phyloP scores from a whole-genome alignment of 345 rosid genomes.

The Capsella bursapastoris region DNA sequence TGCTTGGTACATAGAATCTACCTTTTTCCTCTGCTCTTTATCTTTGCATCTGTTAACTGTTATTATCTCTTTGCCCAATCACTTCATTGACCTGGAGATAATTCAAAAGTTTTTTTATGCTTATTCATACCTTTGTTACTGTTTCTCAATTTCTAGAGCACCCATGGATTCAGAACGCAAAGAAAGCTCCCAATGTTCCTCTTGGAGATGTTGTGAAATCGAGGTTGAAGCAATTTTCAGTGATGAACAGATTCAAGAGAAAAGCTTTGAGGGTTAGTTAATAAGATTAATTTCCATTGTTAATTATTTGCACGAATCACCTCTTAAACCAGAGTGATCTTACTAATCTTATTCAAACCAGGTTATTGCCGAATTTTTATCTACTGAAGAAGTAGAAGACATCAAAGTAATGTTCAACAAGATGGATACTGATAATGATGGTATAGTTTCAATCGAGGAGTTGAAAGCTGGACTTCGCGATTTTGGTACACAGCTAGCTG shows the following conservation, averaged over 20 bases:
- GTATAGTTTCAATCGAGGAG: conserved; percentile 85
- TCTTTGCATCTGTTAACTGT: background rate
- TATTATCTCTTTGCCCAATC: conserved; percentile 9
- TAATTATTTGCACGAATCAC: background rate
- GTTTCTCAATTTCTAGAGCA: conserved; percentile 63
- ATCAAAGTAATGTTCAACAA: conserved; percentile 93
- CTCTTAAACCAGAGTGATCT: conserved; percentile 23
- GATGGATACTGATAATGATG: conserved; percentile 91
- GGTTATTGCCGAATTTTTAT: conserved; percentile 98
- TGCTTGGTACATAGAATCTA: conserved; percentile 64
- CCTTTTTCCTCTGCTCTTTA: conserved; percentile 15
- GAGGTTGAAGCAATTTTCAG: conserved; percentile 95
- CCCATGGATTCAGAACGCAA: conserved; percentile 98
- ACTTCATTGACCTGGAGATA: conserved; percentile 6
- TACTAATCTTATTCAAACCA: conserved; percentile 39
- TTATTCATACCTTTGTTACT: conserved; percentile 10
- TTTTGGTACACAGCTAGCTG: conserved; percentile 84
- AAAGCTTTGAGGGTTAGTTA: conserved; percentile 93
- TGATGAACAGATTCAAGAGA: conserved; percentile 99
- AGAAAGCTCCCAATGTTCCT: conserved; percentile 93
- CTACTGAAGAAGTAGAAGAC: conserved; percentile 88
- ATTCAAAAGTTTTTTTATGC: background rate
- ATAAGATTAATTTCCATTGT: conserved; percentile 19
- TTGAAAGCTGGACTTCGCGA: conserved; percentile 84
- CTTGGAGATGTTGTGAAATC: conserved; percentile 99